These are phyloP conservation scores for Citrullus colocynthis DNA, from an alignment of 306 rosid genomes.

Conservation along the genomic window DNA sequence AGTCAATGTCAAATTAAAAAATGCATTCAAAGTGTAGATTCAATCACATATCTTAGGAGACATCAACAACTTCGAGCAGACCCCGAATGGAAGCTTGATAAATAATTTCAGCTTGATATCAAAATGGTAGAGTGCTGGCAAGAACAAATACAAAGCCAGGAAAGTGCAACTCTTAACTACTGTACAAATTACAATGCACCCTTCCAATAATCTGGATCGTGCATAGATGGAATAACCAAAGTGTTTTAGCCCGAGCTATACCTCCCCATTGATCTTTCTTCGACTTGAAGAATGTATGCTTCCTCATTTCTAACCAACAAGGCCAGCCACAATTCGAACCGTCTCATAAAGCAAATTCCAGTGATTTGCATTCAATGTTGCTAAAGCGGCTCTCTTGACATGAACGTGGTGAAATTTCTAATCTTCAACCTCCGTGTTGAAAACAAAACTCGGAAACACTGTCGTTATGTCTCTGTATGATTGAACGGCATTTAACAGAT, in stretches of 20 bases:
- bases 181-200: not conserved
- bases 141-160: not conserved
- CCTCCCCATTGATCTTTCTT: not conserved
- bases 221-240: not conserved
- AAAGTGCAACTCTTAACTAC: not conserved
- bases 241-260: not conserved
- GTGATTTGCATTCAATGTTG: not conserved
- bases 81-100: not conserved
- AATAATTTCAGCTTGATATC: too few relatives aligned
- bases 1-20: not conserved
- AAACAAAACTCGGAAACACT: constrained; percentile 45
- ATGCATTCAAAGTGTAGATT: not conserved
- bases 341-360: not conserved
- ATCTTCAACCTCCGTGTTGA: constrained; percentile 31
- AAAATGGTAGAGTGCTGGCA: not conserved
- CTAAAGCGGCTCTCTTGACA: not conserved
- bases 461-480: constrained; percentile 43
- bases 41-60: not conserved
- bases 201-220: not conserved
- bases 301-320: not conserved
- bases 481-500: not conserved
- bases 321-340: not conserved
- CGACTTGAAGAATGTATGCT: not conserved
- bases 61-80: too few relatives aligned
- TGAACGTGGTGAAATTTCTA: not conserved